phyloP scores from a whole-genome alignment of 2,329 filamentous ascomycete species.

The Pochonia chlamydosporia region DNA sequence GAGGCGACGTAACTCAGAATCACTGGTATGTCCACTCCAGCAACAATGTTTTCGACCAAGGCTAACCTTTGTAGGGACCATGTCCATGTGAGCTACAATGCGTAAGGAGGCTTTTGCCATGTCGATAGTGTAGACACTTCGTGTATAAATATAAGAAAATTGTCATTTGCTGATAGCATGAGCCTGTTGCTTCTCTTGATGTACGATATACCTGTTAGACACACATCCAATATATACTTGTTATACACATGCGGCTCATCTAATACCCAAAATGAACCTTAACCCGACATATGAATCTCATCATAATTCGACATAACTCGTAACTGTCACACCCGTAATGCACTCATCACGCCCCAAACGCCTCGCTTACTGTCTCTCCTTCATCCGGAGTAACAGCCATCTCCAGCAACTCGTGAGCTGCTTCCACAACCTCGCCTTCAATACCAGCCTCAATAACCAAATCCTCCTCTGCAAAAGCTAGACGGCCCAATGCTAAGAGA shows the following conservation, averaged over 20 bases:
- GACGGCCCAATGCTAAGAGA: conserved; percentile 68
- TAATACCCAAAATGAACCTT: no score
- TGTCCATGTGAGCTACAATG: conserved; percentile 21
- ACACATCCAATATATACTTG: no score
- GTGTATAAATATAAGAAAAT: no score
- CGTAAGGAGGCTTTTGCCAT: no score
- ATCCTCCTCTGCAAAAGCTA: conserved; percentile 81
- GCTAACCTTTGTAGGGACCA: conserved; percentile 18
- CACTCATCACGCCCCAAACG: conserved; percentile 29
- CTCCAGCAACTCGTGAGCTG: conserved; percentile 77
- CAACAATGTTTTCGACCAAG: no score
- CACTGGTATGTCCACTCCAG: no score
- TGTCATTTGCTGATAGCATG: no score
- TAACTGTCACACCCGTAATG: not conserved
- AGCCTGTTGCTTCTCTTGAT: no score
- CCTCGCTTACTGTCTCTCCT: conserved; percentile 38
- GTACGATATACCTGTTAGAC: no score
- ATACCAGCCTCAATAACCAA: conserved; percentile 71
- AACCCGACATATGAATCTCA: not conserved
- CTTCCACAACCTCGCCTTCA: conserved; percentile 70
- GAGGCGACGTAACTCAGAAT: no score
- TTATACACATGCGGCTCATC: no score
- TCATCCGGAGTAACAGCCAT: conserved; percentile 72
- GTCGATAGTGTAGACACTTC: no score
- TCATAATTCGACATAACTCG: not conserved